These are phyloP conservation scores for Colletotrichum sp. DNA, from an alignment of 2,329 filamentous ascomycete genomes.

Conservation along the genomic window DNA sequence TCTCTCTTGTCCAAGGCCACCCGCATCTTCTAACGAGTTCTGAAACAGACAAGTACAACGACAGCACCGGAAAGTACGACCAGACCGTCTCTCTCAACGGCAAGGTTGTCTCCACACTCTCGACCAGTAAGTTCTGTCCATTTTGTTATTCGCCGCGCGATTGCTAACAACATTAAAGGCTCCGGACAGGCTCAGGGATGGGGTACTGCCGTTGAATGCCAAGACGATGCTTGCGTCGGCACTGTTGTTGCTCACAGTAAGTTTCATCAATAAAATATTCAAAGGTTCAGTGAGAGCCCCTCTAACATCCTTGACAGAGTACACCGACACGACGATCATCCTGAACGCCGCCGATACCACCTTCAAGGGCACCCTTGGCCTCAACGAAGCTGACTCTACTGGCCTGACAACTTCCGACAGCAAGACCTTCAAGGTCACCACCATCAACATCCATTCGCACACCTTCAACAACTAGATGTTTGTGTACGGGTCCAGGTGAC, in stretches of 20 bases:
- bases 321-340: background rate
- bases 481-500: background rate
- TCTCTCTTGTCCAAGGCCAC: accelerated
- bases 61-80: conserved; percentile 1
- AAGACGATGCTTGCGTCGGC: background rate
- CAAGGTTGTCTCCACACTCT: background rate
- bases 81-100: background rate
- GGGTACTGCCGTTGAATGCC: background rate
- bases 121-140: background rate
- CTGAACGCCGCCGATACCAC: background rate
- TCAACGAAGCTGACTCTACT: background rate
- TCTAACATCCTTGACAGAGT: background rate
- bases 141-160: accelerated
- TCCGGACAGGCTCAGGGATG: background rate
- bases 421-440: background rate
- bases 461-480: background rate
- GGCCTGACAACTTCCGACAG: background rate
- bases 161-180: background rate
- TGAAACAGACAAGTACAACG: background rate
- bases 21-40: accelerated
- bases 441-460: background rate
- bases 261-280: background rate
- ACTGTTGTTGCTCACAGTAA: background rate
- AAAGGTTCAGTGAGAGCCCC: accelerated
- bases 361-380: background rate